A percentile compares a stretch with the other conserved stretches of the same genome.
Conservation (phyloP, 495 filamentous ascomycete species). For the Tetracladium setigerum region DNA sequence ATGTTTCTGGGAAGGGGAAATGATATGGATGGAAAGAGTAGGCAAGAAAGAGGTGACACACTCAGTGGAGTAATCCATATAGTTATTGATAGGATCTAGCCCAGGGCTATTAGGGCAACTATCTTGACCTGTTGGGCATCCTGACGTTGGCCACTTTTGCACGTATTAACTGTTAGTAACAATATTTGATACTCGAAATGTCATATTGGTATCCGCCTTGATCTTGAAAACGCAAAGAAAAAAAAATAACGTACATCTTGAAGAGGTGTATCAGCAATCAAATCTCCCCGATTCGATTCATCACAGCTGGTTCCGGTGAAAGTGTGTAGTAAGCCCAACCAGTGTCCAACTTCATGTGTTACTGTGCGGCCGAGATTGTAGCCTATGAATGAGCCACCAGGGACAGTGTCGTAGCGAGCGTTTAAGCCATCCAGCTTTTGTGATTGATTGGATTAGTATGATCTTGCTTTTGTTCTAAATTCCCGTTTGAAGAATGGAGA, state of each 20-base stretch:
- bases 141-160: slow-evolving; percentile 29
- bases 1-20: too few species aligned
- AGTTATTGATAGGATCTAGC: slow-evolving; percentile 54
- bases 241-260: slow-evolving; percentile 31
- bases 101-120: slow-evolving; percentile 39
- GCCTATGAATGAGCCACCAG: slow-evolving; percentile 38
- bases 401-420: slow-evolving; percentile 44
- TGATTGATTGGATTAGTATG: slow-evolving; percentile 10
- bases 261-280: slow-evolving; percentile 49
- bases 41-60: too few species aligned
- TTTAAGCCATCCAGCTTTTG: slow-evolving; percentile 50
- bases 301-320: slow-evolving; percentile 53
- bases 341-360: slow-evolving; percentile 61
- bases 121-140: slow-evolving; percentile 49
- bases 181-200: too few species aligned
- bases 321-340: slow-evolving; percentile 57
- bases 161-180: too few species aligned
- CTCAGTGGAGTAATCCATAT: slow-evolving; percentile 57
- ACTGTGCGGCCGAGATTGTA: slow-evolving; percentile 54
- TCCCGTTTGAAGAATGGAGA: too few species aligned
- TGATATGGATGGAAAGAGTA: too few species aligned
- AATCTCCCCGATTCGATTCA: slow-evolving; percentile 38
- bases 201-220: too few species aligned
- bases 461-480: too few species aligned
- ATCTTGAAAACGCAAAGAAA: too few species aligned